phyloP scores from a whole-genome alignment of 176 grass and related monocot species.

The Lolium rigidum region DNA sequence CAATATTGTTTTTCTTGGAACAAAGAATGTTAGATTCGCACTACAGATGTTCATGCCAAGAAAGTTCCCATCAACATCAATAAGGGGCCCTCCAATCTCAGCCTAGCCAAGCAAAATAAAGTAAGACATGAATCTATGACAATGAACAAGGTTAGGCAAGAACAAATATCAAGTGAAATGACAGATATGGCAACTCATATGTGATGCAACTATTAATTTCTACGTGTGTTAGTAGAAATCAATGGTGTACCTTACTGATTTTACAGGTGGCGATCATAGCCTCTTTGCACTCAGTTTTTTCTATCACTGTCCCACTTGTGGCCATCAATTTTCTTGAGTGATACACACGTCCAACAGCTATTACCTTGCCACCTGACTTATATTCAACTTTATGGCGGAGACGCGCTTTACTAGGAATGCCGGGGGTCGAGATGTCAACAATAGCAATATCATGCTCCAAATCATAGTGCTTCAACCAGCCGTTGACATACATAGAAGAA shows the following conservation, averaged over 20 bases:
- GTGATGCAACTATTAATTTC: neutral
- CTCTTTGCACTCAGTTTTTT: neutral
- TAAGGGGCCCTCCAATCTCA: too few species aligned
- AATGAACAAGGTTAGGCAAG: too few species aligned
- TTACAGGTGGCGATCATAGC: neutral
- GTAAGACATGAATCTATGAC: too few species aligned
- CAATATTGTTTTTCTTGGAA: neutral
- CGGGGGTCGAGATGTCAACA: neutral
- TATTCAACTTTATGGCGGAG: too few species aligned
- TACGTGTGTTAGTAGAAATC: neutral
- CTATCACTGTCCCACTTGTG: neutral
- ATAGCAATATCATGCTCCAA: neutral
- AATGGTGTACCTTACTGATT: neutral
- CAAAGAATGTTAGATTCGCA: neutral
- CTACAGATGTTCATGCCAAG: neutral
- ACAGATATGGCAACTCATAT: too few species aligned
- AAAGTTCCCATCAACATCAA: too few species aligned
- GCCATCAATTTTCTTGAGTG: neutral
- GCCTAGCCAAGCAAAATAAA: too few species aligned
- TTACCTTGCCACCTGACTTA: neutral
- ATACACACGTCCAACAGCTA: neutral
- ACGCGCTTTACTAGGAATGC: too few species aligned
- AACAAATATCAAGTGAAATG: neutral
- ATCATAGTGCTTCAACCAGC: neutral
- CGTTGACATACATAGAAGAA: neutral